These are phyloP conservation scores for Spergularia bocconei DNA, from an alignment of 148 eudicot species.

Conservation along the genomic window DNA sequence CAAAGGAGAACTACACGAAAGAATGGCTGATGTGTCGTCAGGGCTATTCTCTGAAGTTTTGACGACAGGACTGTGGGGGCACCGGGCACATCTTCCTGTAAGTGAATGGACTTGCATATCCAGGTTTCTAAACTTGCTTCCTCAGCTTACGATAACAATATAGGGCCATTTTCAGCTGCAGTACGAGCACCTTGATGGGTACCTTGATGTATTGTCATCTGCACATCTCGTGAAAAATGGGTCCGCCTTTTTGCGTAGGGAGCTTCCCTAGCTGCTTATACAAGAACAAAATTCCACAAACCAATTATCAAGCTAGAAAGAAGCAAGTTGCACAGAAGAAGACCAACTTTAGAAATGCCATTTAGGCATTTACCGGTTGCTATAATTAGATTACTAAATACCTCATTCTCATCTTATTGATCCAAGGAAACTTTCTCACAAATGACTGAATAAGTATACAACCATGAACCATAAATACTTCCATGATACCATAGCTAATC, in stretches of 20 bases:
- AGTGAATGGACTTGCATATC: background rate
- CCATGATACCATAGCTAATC: too few species aligned
- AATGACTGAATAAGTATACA: background rate
- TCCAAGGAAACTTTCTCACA: background rate
- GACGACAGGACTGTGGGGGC: background rate
- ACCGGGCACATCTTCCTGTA: background rate
- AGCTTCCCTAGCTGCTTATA: conserved; percentile 68
- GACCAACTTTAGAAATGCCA: background rate
- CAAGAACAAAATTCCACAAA: background rate
- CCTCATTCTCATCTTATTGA: background rate
- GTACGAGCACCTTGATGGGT: conserved; percentile 63
- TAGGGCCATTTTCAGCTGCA: conserved; percentile 96
- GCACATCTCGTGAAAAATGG: conserved; percentile 69
- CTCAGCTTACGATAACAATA: conserved; percentile 40
- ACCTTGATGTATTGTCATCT: conserved; percentile 64
- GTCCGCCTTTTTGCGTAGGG: conserved; percentile 88
- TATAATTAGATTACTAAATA: background rate
- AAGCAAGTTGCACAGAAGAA: background rate
- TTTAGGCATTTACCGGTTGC: background rate
- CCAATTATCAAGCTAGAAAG: background rate
- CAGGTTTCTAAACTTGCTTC: conserved; percentile 4
- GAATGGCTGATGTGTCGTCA: background rate
- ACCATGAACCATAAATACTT: too few species aligned
- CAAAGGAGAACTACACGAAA: background rate
- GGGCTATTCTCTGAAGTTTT: background rate